Evolutionary conservation across 768 basidiomycete species (phyloP).

Genomic region (Daedaleopsis nitida): DNA sequence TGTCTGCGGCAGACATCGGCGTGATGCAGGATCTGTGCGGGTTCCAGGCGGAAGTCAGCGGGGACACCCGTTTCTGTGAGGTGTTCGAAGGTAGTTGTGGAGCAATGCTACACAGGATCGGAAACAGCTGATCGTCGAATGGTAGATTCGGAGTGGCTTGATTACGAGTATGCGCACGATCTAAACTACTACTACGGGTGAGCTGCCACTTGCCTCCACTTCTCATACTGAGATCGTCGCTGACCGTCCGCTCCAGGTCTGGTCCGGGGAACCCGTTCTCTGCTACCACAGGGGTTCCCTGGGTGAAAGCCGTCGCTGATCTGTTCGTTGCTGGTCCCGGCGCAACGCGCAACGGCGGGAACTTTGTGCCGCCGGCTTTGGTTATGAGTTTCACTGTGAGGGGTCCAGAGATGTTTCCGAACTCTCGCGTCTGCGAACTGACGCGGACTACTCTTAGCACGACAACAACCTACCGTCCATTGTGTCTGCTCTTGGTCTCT

Average conservation of each 20-base stretch:
- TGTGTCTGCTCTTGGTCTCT: constrained; percentile 44
- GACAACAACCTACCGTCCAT: constrained; percentile 48
- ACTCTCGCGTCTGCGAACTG: not conserved
- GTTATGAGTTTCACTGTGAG: constrained; percentile 47
- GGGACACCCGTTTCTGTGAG: constrained; percentile 44
- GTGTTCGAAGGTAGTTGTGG: constrained; percentile 36
- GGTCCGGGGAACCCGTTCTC: constrained; percentile 48
- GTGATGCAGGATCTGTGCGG: constrained; percentile 49
- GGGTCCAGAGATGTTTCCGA: no score
- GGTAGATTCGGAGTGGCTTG: constrained; percentile 42
- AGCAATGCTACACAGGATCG: not conserved
- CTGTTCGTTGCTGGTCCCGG: constrained; percentile 38
- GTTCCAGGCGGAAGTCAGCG: constrained; percentile 40
- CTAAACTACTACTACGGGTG: constrained; percentile 50
- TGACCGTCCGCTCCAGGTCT: constrained; percentile 28
- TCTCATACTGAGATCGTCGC: not conserved
- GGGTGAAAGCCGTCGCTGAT: constrained; percentile 41
- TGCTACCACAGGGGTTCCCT: constrained; percentile 41
- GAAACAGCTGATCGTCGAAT: not conserved
- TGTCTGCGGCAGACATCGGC: constrained; percentile 40
- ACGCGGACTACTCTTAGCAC: constrained; percentile 32
- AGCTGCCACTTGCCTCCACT: constrained; percentile 3
- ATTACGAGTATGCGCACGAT: constrained; percentile 48
- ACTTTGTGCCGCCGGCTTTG: constrained; percentile 40
- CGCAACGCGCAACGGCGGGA: constrained; percentile 25